These are phyloP conservation scores for Blepharisma stoltei DNA, from an alignment of 73 alveolate species.

Conservation along the genomic window DNA sequence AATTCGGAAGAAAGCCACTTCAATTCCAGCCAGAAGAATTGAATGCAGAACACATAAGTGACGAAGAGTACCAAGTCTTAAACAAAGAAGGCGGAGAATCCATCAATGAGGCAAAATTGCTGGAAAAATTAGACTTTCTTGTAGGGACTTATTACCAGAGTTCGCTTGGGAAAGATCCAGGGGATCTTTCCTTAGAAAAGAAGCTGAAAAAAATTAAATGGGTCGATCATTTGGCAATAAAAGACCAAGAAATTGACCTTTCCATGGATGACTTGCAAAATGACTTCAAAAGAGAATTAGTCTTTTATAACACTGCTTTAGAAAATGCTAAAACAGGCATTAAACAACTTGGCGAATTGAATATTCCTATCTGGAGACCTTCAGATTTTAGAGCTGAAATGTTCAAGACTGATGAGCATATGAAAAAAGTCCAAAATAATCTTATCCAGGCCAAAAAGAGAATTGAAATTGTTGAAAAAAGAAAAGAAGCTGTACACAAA, in stretches of 20 bases:
- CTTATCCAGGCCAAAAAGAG: constrained; percentile 42
- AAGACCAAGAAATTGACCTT: too few species aligned
- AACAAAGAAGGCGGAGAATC: neutral
- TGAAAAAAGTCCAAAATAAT: constrained; percentile 52
- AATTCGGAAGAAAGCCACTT: constrained; percentile 3
- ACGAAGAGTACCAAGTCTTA: constrained; percentile 25
- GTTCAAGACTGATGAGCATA: constrained; percentile 52
- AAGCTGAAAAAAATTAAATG: too few species aligned
- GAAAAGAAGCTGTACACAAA: constrained; percentile 42
- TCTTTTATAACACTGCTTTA: constrained; percentile 50
- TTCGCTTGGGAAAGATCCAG: too few species aligned
- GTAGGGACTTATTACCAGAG: too few species aligned
- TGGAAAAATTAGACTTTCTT: too few species aligned
- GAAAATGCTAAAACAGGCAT: constrained; percentile 51
- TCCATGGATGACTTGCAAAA: constrained; percentile 18
- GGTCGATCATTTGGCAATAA: too few species aligned
- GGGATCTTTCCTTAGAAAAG: too few species aligned
- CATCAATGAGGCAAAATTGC: too few species aligned
- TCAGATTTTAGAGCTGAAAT: constrained; percentile 65
- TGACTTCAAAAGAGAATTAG: constrained; percentile 57
- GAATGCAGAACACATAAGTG: neutral
- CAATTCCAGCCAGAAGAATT: neutral
- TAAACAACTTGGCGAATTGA: constrained; percentile 33
- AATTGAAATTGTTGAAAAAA: constrained; percentile 48
- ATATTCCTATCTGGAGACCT: constrained; percentile 59